Evolutionary conservation across 805 yeast genomes (phyloP), one percentile per base, ranked within the genome.

Genomic region (Candida oleophila): DNA sequence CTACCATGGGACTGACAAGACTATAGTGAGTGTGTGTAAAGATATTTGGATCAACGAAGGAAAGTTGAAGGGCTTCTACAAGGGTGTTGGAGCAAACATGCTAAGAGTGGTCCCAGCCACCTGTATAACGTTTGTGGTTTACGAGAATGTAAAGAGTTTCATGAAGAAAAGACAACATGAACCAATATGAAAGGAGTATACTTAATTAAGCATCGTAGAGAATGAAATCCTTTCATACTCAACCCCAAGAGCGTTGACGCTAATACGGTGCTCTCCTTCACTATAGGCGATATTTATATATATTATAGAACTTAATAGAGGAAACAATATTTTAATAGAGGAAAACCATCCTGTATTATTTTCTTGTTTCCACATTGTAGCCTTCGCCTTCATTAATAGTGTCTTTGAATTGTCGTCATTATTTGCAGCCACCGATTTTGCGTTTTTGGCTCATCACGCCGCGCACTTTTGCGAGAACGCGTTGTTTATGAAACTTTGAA

Each of bases 81-180:
- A 86, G 54, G 99, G 99, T 0, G 64, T 94, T 15, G 66, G 81
- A 1, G 85, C 96, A 1, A 91, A 90, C 52, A 60, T 92, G 15
- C 48, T 87, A 1, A 72, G 98, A 41, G 96, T 92, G 0, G 75
- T 94, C 3, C 99, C 99, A 0, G 90, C 97, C 1, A 91, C 97
- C 3, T 87, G 96, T 59, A 78, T 91, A 11, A 94, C 98, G 0
- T 89, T 94, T 61, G 73, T 86, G 3, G 87, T 87, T 3, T 94
- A 94, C 58, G 99, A 94, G 60, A 72, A 77, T 35, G 69, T 80
- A 14, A 65, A 59, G 54, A 55, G 48, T 39, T 39, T 42, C 44
- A 41, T 49, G 56, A 52, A 53, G 52, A 49, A 34, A 15, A 34
- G 38, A 14, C 38, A 18, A 34, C 11, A 25, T 7, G 9, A 25